These are phyloP conservation scores for Albatrellus ellisii DNA, from an alignment of 768 basidiomycete genomes.

Conservation along the genomic window DNA sequence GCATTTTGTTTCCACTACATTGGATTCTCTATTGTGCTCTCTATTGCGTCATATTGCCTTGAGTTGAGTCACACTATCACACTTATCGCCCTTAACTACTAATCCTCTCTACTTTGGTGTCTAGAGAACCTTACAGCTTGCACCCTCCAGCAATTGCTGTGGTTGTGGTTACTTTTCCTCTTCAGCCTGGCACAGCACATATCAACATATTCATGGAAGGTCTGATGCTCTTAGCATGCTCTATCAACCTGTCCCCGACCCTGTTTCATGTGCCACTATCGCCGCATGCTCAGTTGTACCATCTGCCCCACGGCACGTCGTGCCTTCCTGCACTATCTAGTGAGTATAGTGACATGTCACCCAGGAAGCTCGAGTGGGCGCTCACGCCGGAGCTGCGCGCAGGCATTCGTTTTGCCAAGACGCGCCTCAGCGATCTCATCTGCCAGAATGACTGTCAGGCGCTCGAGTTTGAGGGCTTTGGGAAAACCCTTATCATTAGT, in stretches of 20 bases:
- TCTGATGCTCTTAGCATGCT: constrained; percentile 88
- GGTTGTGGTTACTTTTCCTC: too few species aligned
- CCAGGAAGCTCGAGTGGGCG: constrained; percentile 94
- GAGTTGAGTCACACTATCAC: too few species aligned
- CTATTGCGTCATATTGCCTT: too few species aligned
- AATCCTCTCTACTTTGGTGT: too few species aligned
- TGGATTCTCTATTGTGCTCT: too few species aligned
- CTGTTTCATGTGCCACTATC: constrained; percentile 86
- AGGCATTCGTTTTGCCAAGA: constrained; percentile 91
- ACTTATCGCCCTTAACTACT: too few species aligned
- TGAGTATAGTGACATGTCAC: constrained; percentile 62
- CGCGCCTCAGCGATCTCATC: constrained; percentile 84
- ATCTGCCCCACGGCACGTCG: constrained; percentile 26
- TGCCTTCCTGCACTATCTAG: constrained; percentile 15
- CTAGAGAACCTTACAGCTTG: too few species aligned
- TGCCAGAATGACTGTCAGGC: constrained; percentile 97
- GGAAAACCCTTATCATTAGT: constrained; percentile 90
- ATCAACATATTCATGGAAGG: constrained; percentile 97
- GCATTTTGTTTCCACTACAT: too few species aligned
- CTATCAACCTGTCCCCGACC: constrained; percentile 91
- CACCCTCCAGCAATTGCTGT: too few species aligned
- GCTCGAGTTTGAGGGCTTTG: constrained; percentile 85
- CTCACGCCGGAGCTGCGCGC: constrained; percentile 74
- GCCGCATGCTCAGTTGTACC: constrained; percentile 67
- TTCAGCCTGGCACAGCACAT: too few species aligned